Base-by-base conservation (phyloP, 2,329 filamentous ascomycete species). In the Pseudovirgaria hyperparasitica region DNA sequence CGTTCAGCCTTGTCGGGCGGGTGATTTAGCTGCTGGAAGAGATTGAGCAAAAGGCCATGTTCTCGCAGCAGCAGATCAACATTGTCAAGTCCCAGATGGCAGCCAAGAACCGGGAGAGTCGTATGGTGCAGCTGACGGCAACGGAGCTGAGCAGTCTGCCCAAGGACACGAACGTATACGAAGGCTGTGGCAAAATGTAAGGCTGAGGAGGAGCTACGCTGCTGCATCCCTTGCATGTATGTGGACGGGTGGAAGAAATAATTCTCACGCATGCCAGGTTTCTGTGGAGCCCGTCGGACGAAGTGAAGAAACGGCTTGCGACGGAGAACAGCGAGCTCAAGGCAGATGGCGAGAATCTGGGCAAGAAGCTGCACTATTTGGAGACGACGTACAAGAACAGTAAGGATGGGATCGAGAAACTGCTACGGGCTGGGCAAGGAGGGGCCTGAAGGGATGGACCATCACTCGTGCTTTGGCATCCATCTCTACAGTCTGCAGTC, bases 321-420 rank as follows among this genome's bases (percentile, higher is more conserved):
- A 61, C 65, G 23, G 85, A 94, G 57, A 76, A 75, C 31, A 71
- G 77, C 44, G 73, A 77, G 27, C 60, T 87, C 36, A 78, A 85
- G 43, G 65, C 69, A 16, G 87, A 94, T 42, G 73, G 93, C 34
- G 67, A 79, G 21, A 78, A 77, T 37, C 59, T 96, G 37, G 76
- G 81, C 40, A 92, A 96, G 68, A 85, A 82, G 54, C 63, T 94
- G 43, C 73, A 87, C 42, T 96, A 94, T 49, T 66, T 96, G 23
- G 87, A 96, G 62, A 92, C 84, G 31, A 96, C 90, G 26, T 80
- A 84, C 51, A 85, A 92, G 62, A 98, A 96, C 48, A 93, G 85
- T 56, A 76, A 79, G 42, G 76, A 86, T 40, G 84, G 93, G 48
- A 78, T 96, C 41, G 79, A 93, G 51, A 79, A 85, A 55, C 87